These are phyloP conservation scores for Carnegiea gigantea DNA, from an alignment of 179 eudicot species.

Conservation along the genomic window DNA sequence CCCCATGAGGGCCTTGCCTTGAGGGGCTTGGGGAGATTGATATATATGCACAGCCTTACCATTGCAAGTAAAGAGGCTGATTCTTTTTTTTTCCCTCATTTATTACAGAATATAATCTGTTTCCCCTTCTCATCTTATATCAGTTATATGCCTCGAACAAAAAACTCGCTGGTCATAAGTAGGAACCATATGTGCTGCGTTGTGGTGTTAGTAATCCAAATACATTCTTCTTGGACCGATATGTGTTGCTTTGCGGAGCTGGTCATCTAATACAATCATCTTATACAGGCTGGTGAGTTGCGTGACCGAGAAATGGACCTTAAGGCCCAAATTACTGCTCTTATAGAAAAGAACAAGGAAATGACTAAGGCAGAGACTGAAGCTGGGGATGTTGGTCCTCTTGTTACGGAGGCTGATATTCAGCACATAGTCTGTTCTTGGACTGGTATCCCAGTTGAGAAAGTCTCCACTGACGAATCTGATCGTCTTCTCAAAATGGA, in stretches of 20 bases:
- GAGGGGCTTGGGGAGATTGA: no score
- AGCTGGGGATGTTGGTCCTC: conserved; percentile 44
- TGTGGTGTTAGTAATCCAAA: no score
- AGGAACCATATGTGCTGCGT: neutral
- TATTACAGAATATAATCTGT: neutral
- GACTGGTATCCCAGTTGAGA: conserved; percentile 96
- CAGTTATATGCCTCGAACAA: neutral
- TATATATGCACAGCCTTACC: no score
- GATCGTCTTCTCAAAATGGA: conserved; percentile 84
- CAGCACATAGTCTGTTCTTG: conserved; percentile 85
- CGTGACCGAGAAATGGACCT: conserved; percentile 80
- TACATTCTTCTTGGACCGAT: neutral
- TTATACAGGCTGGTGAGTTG: conserved; percentile 68
- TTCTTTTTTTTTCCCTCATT: no score
- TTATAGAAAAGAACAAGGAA: conserved; percentile 70
- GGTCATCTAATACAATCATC: neutral
- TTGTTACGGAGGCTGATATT: conserved; percentile 76
- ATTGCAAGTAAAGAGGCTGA: no score
- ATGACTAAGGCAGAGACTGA: conserved; percentile 69
- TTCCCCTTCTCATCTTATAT: neutral
- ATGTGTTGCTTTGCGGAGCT: neutral
- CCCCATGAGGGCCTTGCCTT: no score
- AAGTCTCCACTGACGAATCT: conserved; percentile 81
- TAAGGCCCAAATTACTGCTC: conserved; percentile 61
- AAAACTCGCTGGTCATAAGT: neutral